A percentile compares a stretch with the other conserved stretches of the same genome.
phyloP scores from a whole-genome alignment of 1,284 basidiomycete species.

The Moesziomyces parantarcticus region DNA sequence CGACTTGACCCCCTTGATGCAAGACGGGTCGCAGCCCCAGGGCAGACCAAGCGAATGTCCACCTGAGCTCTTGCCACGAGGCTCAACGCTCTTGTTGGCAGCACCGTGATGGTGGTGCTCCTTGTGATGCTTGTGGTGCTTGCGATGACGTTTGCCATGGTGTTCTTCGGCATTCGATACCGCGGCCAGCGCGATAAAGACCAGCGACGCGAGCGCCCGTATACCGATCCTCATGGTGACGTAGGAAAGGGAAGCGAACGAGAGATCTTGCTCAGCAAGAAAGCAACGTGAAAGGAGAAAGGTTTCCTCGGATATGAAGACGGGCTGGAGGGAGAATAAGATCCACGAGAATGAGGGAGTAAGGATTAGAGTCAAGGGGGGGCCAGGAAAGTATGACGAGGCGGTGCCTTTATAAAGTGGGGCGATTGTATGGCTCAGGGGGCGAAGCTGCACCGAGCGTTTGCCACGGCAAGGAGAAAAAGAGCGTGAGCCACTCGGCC shows the following conservation, averaged over 20 bases:
- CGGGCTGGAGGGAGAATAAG: not conserved
- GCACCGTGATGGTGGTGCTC: not conserved
- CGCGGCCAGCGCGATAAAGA: conserved; percentile 26
- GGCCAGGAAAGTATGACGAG: not conserved
- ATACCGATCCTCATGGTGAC: conserved; percentile 12
- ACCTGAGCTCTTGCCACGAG: not conserved
- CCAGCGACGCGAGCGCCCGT: conserved; percentile 1
- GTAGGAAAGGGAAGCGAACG: not conserved
- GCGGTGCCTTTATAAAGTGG: too few relatives aligned
- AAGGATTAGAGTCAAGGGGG: not conserved
- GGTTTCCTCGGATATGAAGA: not conserved
- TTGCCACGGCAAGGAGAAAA: too few relatives aligned
- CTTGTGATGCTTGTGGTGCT: not conserved
- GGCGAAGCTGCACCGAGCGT: not conserved
- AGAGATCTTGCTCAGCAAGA: conserved; percentile 12
- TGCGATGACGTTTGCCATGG: conserved; percentile 13
- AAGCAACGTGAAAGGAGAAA: not conserved
- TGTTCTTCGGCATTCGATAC: conserved; percentile 15
- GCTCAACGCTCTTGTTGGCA: not conserved
- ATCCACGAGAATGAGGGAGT: not conserved
- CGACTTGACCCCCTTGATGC: conserved; percentile 30
- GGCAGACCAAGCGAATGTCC: conserved; percentile 32
- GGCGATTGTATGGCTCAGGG: not conserved
- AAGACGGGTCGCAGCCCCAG: conserved; percentile 45
- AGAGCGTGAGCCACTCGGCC: too few relatives aligned